phyloP scores from a whole-genome alignment of 148 eudicot species.

The Heliamphora exappendiculata region DNA sequence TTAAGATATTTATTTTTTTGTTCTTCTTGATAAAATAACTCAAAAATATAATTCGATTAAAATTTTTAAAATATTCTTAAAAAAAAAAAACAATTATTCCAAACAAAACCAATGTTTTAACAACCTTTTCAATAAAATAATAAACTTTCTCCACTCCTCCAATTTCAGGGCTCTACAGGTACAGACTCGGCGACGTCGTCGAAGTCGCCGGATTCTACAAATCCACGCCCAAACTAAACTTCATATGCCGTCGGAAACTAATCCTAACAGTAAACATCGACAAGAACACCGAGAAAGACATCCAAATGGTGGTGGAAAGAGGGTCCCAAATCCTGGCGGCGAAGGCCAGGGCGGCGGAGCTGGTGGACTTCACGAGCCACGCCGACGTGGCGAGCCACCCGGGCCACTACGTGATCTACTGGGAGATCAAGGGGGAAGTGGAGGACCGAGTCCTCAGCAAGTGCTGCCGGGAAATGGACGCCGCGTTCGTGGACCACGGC shows the following conservation, averaged over 20 bases:
- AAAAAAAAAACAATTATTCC: too few relatives aligned
- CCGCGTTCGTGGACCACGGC: conserved; percentile 55
- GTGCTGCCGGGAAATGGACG: conserved; percentile 63
- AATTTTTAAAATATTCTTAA: too few relatives aligned
- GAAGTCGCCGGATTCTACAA: conserved; percentile 58
- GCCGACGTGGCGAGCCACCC: conserved; percentile 45
- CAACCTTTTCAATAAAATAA: too few relatives aligned
- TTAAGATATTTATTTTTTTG: too few relatives aligned
- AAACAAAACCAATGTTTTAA: too few relatives aligned
- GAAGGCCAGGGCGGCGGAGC: conserved; percentile 42
- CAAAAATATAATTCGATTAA: too few relatives aligned
- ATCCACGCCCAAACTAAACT: conserved; percentile 56
- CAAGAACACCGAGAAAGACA: conserved; percentile 82
- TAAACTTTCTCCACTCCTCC: conserved; percentile 1
- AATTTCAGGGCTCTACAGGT: conserved; percentile 60
- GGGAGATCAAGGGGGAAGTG: conserved; percentile 66
- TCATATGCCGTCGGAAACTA: conserved; percentile 63
- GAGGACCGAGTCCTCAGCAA: conserved; percentile 34
- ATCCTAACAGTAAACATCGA: conserved; percentile 69
- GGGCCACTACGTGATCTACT: conserved; percentile 67
- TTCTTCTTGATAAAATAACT: too few relatives aligned
- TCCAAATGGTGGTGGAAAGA: conserved; percentile 52
- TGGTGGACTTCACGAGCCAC: conserved; percentile 78
- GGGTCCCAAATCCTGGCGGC: conserved; percentile 38
- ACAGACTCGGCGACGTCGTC: conserved; percentile 71